Percentiles rank a stretch among this genome's conserved stretches.
phyloP scores from a whole-genome alignment of 306 rosid genomes.

The Corylus avellana region DNA sequence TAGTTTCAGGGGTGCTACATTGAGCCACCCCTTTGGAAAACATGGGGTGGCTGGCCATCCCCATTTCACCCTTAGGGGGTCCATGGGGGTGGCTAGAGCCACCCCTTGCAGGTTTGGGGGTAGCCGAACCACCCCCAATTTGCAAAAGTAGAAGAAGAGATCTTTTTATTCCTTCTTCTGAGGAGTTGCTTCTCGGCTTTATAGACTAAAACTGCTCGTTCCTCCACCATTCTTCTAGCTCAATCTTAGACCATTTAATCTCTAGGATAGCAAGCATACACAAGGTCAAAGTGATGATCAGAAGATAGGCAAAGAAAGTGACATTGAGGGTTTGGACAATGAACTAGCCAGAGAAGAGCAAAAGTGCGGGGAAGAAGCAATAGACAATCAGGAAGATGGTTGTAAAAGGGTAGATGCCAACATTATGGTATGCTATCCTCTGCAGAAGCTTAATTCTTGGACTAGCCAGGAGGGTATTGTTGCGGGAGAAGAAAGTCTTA shows the following conservation, averaged over 20 bases:
- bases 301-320: constrained; percentile 78
- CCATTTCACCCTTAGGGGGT: too few relatives aligned
- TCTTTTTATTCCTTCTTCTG: too few relatives aligned
- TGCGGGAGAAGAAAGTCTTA: constrained; percentile 92
- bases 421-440: constrained; percentile 88
- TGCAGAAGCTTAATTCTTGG: constrained; percentile 83
- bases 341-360: constrained; percentile 95
- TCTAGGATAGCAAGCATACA: constrained; percentile 91
- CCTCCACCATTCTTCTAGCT: constrained; percentile 99
- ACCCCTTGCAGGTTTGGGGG: too few relatives aligned
- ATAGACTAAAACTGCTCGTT: constrained; percentile 84
- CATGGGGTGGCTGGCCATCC: too few relatives aligned
- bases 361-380: constrained; percentile 95
- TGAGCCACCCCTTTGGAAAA: too few relatives aligned
- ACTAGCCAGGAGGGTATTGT: constrained; percentile 87
- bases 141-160: too few relatives aligned
- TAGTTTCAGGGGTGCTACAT: too few relatives aligned
- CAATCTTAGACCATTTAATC: constrained; percentile 90
- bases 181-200: too few relatives aligned
- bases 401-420: constrained; percentile 94
- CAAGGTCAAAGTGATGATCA: constrained; percentile 65
- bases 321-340: constrained; percentile 84
- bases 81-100: too few relatives aligned
- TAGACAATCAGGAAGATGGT: constrained; percentile 91
- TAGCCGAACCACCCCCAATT: too few relatives aligned